Base-by-base conservation (phyloP, 2,329 filamentous ascomycete genomes). In the Acrocalymma vagum region DNA sequence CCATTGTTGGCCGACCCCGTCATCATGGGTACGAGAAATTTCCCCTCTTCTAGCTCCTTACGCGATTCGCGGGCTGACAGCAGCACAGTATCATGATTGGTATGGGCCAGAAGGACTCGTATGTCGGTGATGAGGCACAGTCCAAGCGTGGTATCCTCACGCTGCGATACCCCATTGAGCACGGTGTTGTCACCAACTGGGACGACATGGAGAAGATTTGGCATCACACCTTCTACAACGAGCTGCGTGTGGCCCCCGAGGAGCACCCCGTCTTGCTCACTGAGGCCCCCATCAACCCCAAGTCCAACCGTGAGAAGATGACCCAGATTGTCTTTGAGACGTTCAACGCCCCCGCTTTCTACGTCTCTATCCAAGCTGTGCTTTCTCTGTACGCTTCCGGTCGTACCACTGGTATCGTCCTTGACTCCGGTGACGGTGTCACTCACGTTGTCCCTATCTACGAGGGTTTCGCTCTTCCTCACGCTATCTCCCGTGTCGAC, bases 291-390 rank as follows among this genome's bases (percentile, higher is more conserved):
- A 97, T 99, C 87, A 99, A 99, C 87, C 94, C 94, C 78, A 97
- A 97, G 86, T 95, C 90, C 83, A 99, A 99, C 86, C 90, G 94
- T 87, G 94, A 99, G 86, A 99, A 99, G 91, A 99, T 99, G 94
- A 97, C 94, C 67, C 94, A 99, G 83, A 99, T 99, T 63, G 92
- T 99, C 77, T 99, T 99, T 83, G 94, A 99, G 87, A 99, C 94
- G 69, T 99, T 99, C 87, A 97, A 99, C 83, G 93, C 94, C 70
- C 94, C 94, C 65, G 94, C 94, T 67, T 97, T 99, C 87, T 99
- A 99, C 85, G 94, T 99, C 83, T 97, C 94, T 72, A 99, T 99
- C 78, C 93, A 97, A 86, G 94, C 94, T 75, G 94, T 99, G 60
- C 85, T 99, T 69, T 99, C 94, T 58, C 88, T 99, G 76, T 99